Evolutionary conservation across 305 asterid genomes (phyloP).

Genomic region (Fraxinus sp.): DNA sequence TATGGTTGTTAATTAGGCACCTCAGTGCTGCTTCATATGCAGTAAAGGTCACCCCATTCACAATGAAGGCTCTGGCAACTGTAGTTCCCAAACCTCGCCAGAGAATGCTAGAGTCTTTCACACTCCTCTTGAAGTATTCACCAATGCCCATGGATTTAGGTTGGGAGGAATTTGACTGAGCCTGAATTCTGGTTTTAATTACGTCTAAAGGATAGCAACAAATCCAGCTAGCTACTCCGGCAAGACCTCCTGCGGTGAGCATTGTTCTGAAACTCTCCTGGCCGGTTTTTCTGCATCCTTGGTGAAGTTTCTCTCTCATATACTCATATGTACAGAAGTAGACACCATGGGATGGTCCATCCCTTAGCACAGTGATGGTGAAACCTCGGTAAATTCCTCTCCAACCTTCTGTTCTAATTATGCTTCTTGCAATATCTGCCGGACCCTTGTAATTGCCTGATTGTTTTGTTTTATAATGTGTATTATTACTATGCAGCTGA

Average conservation of each 20-base stretch:
- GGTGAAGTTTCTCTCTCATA: conserved; percentile 57
- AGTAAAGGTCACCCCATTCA: conserved; percentile 65
- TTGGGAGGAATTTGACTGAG: conserved; percentile 33
- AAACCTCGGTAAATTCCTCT: conserved; percentile 68
- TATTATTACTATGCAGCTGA: conserved; percentile 45
- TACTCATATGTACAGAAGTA: conserved; percentile 76
- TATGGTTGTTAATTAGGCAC: conserved; percentile 33
- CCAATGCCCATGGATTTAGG: conserved; percentile 48
- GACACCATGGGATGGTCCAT: conserved; percentile 67
- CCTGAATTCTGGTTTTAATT: conserved; percentile 72
- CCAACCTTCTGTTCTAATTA: conserved; percentile 47
- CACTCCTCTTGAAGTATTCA: conserved; percentile 50
- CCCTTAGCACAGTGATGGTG: conserved; percentile 61
- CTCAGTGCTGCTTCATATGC: conserved; percentile 69
- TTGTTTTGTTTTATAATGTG: conserved; percentile 11
- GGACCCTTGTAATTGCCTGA: conserved; percentile 44
- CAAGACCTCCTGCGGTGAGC: conserved; percentile 72
- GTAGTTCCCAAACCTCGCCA: conserved; percentile 84
- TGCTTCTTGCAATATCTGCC: conserved; percentile 40
- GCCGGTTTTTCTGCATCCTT: conserved; percentile 62
- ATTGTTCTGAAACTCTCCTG: conserved; percentile 53
- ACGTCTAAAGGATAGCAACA: conserved; percentile 75
- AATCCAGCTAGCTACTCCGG: conserved; percentile 81
- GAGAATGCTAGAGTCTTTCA: conserved; percentile 42
- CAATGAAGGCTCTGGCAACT: conserved; percentile 64